Percentiles rank a stretch among this genome's conserved stretches.
Evolutionary conservation across 208 protist species (phyloP).

Genomic region (Trypanosoma melophagium): DNA sequence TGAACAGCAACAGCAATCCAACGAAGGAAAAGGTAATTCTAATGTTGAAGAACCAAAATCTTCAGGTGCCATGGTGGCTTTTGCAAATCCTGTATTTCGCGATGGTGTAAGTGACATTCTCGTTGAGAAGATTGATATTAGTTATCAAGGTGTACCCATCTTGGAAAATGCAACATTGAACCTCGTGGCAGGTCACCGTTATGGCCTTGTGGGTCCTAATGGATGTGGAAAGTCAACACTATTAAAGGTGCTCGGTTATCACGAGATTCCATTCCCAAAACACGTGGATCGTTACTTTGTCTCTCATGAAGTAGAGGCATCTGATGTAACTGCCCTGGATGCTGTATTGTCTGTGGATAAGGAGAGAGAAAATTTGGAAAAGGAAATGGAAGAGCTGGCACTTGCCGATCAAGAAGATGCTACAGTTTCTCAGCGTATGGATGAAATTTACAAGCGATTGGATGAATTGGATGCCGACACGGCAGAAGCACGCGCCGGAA

Average conservation of each 20-base stretch:
- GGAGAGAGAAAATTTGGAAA: constrained; percentile 75
- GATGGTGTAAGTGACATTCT: constrained; percentile 86
- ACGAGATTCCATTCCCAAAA: constrained; percentile 92
- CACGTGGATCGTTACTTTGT: constrained; percentile 96
- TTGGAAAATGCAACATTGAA: constrained; percentile 88
- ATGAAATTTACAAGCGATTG: constrained; percentile 92
- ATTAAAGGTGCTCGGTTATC: constrained; percentile 79
- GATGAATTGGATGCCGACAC: constrained; percentile 92
- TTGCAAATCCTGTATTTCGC: constrained; percentile 79
- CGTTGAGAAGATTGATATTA: constrained; percentile 88
- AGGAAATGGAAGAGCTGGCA: constrained; percentile 83
- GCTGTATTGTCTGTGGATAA: constrained; percentile 83
- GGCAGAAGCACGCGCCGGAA: constrained; percentile 77
- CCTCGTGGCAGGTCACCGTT: constrained; percentile 79
- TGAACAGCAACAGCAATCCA: constrained; percentile 23
- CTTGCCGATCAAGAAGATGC: constrained; percentile 80
- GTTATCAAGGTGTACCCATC: constrained; percentile 81
- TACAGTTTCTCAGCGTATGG: constrained; percentile 64
- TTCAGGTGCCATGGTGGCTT: constrained; percentile 85
- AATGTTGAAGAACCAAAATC: constrained; percentile 30
- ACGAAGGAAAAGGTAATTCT: not conserved
- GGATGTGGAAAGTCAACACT: constrained; percentile 94
- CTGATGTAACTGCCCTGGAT: constrained; percentile 81
- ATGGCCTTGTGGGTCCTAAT: constrained; percentile 90
- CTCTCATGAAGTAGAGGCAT: constrained; percentile 95